Base-by-base conservation (phyloP, 2,329 filamentous ascomycete species). In the Neospermospora avenae region DNA sequence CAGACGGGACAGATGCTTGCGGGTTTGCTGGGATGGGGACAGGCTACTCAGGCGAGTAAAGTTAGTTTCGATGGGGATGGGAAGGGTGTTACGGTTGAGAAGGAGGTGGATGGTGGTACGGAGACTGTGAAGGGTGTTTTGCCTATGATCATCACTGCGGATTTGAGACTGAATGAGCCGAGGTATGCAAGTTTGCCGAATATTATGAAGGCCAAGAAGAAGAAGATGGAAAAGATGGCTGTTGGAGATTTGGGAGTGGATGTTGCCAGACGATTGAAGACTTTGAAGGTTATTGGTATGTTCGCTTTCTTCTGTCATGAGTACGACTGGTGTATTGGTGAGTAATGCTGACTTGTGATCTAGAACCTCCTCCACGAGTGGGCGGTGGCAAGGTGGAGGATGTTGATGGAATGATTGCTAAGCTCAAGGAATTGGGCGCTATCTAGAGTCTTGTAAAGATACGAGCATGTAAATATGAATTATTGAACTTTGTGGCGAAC, bases 201-300 rank as follows among this genome's bases (percentile, higher is more conserved):
- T 74, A 98, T 99, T 67, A 99, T 99, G 95, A 99, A 98, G 88
- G 95, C 95, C 56, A 99, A 99, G 89, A 99, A 98, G 90, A 99
- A 99, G 89, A 90, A 90, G 72, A 73, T 99, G 69, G 91, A 95
- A 71, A 98, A 97, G 88, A 89, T 91, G 83, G 91, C 84, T 67
- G 75, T 97, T 74, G 83, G 80, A 59, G 95, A 99, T 73, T 89
- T 90, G 75, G 91, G 90, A 1, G 77, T 96, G 45, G 87, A 92
- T 69, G 84, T 84, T 55, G 82, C 83, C 74, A 86, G 83, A 77
- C 83, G 93, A 70, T 77, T 99, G 74, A 96, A 95, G 85, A 90
- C 91, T 57, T 72, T 98, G 69, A 95, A 95, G 83, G 93, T 99
- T 66, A 85, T 84, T 52, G 89, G 88, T 91, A 77, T 71, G 85